Evolutionary conservation across 495 filamentous ascomycete species (phyloP), one percentile per base, ranked within the genome.

Genomic region (Daldinia childiae): DNA sequence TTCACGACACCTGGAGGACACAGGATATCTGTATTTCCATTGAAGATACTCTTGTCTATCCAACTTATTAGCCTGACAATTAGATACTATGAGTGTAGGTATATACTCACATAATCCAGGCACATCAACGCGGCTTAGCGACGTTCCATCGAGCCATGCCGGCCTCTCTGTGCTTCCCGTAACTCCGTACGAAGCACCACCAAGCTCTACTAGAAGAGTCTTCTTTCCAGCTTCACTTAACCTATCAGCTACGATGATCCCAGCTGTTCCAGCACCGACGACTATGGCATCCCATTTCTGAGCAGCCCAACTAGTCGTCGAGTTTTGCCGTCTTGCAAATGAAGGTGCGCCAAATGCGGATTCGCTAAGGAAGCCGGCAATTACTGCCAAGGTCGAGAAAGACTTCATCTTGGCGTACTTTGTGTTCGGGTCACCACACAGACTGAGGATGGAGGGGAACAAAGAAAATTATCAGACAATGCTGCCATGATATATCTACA

Each of bases 231-330:
- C 76, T 48, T 87, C 86, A 32, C 80, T 81, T 8, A 89, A 78
- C 8, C 88, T 80, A 38, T 79, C 79, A 6, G 92, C 93, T 76
- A 97, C 90, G 43, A 94, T 92, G 78, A 93, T 92, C 62, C 93
- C 93, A 6, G 93, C 93, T 32, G 93, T 96, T 73, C 93, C 93
- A 56, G 92, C 93, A 66, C 79, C 93, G 14, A 96, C 88, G 73
- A 97, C 90, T 64, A 97, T 83, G 77, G 68, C 73, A 58, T 80
- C 77, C 77, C 77, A 80, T 66, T 76, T 41, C 52, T 79, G 56
- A 4, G 48, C 39, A 1, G 74, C 61, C 78, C 78, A 80, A 11
- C 68, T 65, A n/a, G 72, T 62, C 12, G 72, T 62, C 12, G 52
- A 30, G 30, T 67, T 64, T 30, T 64, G 68, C 43, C 48, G 64